Base-by-base conservation (phyloP, 2,329 filamentous ascomycete genomes). In the Penicillium sp. region DNA sequence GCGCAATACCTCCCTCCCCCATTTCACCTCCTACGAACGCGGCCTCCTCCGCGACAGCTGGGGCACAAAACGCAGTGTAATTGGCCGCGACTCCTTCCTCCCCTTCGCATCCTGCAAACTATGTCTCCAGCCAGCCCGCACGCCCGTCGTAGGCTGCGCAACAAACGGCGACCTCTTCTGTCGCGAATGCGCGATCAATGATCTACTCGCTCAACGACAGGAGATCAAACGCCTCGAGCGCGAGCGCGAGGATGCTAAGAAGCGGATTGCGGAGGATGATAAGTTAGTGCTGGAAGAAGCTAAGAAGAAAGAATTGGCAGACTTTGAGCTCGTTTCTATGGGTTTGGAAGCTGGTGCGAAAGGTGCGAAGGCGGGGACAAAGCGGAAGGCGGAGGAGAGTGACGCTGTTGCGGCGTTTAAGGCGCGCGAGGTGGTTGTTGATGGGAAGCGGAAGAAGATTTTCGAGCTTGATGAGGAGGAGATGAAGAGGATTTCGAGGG, bases 21-120 rank as follows among this genome's bases (percentile, higher is more conserved):
- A 97, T 76, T 98, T 98, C 81, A 98, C 95, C 33, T 88, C 92
- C 25, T 87, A 97, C 78, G 95, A 98, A 78, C 88, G 95, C 64
- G 84, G 85, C 51, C 85, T 93, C 50, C 89, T 96, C 59, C 91
- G 92, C 69, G 84, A 85, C 19, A 86, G 87, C 65, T 98, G 95
- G 92, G 87, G 88, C 65, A 86, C 88, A 9, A 90, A 88, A 64
- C 87, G 89, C 51, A 92, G 92, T n/a, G 90, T 92, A 52, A 86
- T 98, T 33, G 88, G 85, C 23, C 89, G 93, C 69, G 95, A 98
- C 72, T 95, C 91, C 55, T 98, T 96, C 75, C 86, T 98, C 11
- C 88, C 92, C 5, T 96, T 98, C 73, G 91, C 89, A 53, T 92
- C 89, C 23, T 99, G 93, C 78, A 86, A 88, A 53, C 83, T 99